Conservation (phyloP, 164 flowering plant genomes). For the Nymphaea thermarum region DNA sequence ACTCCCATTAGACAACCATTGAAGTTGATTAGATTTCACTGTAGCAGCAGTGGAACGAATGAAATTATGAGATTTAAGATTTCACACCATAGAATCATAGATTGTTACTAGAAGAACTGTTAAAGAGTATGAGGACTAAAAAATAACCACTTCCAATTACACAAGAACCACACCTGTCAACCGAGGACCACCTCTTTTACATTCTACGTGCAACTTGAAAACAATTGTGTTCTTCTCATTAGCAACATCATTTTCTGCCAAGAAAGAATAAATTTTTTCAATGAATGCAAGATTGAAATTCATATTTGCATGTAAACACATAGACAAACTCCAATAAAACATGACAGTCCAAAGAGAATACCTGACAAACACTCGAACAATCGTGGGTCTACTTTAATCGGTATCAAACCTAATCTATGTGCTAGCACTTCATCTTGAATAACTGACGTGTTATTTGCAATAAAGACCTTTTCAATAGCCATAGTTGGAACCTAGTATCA, state of each 20-base stretch:
- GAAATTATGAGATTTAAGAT: background rate
- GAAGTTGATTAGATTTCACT: slow-evolving; percentile 61
- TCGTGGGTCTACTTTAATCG: slow-evolving; percentile 75
- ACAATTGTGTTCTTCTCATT: slow-evolving; percentile 91
- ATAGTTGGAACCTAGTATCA: slow-evolving; percentile 68
- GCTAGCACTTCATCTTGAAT: slow-evolving; percentile 91
- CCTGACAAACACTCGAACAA: slow-evolving; percentile 77
- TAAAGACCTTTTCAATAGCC: slow-evolving; percentile 91
- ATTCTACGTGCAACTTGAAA: slow-evolving; percentile 61
- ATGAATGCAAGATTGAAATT: background rate
- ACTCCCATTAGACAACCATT: slow-evolving; percentile 86
- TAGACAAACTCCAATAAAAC: background rate
- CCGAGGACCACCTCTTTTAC: slow-evolving; percentile 36
- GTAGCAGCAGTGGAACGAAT: slow-evolving; percentile 4
- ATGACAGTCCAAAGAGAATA: slow-evolving; percentile 9
- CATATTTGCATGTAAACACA: background rate
- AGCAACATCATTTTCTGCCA: slow-evolving; percentile 59
- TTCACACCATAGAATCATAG: background rate
- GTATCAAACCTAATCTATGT: slow-evolving; percentile 87
- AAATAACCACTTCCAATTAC: background rate
- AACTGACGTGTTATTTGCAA: slow-evolving; percentile 81
- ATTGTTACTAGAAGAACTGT: background rate
- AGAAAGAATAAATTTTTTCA: background rate
- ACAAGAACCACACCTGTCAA: slow-evolving; percentile 36
- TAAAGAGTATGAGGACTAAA: background rate